Conservation (phyloP, 1,139 yeast species). For the Geotrichum cucujoidarum region DNA sequence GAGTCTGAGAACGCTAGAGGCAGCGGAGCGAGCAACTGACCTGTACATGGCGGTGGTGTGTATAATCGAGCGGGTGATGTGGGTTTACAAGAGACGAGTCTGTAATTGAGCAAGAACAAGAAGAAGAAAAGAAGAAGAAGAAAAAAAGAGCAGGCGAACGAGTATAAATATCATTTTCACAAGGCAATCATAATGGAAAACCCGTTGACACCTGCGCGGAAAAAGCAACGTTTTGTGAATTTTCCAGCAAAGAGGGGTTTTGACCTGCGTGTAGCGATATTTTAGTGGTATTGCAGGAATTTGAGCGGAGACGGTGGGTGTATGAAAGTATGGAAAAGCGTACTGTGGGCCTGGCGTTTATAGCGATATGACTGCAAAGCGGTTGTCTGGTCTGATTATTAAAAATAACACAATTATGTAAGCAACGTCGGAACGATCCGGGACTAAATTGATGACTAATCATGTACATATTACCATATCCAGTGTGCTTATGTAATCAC, state of each 20-base stretch:
- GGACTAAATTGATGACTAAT: constrained; percentile 1
- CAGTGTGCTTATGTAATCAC: constrained; percentile 2
- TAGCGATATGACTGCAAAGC: too few species aligned
- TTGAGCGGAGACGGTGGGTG: neutral
- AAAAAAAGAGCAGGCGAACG: neutral
- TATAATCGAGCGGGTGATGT: neutral
- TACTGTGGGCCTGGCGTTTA: too few species aligned
- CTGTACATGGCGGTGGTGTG: constrained; percentile 15
- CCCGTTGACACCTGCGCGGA: too few species aligned
- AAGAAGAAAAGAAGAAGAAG: neutral
- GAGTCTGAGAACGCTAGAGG: constrained; percentile 8
- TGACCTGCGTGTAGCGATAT: neutral
- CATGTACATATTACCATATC: constrained; percentile 2
- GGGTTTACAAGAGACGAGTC: neutral
- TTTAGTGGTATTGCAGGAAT: neutral
- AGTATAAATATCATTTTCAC: constrained; percentile 5
- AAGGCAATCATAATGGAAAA: neutral
- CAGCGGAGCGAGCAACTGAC: constrained; percentile 15
- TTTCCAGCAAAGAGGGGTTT: neutral
- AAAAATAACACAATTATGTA: too few species aligned
- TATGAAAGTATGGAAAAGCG: neutral
- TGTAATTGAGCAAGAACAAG: neutral
- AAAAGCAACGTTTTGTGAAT: too few species aligned
- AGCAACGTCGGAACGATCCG: constrained; percentile 8
- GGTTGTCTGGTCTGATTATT: too few species aligned